A percentile compares a stretch with the other conserved stretches of the same genome.
phyloP scores from a whole-genome alignment of 2,329 filamentous ascomycete species.

The Ciborinia camelliae region DNA sequence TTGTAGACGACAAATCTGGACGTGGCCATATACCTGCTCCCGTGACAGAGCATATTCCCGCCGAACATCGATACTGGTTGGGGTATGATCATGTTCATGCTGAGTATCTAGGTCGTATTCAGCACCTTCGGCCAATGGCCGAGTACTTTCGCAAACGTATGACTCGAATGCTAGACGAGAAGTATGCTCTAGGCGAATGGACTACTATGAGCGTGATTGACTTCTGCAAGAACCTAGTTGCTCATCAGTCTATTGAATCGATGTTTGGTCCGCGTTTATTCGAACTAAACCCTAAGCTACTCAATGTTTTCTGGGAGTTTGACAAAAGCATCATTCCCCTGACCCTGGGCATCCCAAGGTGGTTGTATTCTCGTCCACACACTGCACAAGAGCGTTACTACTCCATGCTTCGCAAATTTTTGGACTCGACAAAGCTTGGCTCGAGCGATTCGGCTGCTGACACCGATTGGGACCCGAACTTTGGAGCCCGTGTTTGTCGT shows the following conservation, averaged over 20 bases:
- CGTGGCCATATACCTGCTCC: background rate
- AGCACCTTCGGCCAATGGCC: too few relatives aligned
- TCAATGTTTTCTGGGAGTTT: too few relatives aligned
- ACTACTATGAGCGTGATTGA: too few relatives aligned
- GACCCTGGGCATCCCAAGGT: too few relatives aligned
- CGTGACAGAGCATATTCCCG: background rate
- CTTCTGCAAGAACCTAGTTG: too few relatives aligned
- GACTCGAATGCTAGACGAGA: too few relatives aligned
- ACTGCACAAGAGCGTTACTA: background rate
- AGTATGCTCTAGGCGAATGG: too few relatives aligned
- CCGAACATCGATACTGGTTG: background rate
- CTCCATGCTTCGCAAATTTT: background rate
- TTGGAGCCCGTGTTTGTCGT: slow-evolving; percentile 31
- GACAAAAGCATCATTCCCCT: too few relatives aligned
- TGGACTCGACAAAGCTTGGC: slow-evolving; percentile 22
- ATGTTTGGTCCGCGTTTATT: too few relatives aligned
- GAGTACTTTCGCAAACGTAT: too few relatives aligned
- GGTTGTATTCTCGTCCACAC: background rate
- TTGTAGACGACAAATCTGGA: background rate
- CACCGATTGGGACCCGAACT: slow-evolving; percentile 35
- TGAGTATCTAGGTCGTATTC: background rate
- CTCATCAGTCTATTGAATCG: too few relatives aligned
- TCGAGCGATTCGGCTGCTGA: slow-evolving; percentile 24
- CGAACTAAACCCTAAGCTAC: too few relatives aligned
- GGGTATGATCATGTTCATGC: background rate